Base-by-base conservation (phyloP, 495 filamentous ascomycete genomes). In the Neurospora pannonica region DNA sequence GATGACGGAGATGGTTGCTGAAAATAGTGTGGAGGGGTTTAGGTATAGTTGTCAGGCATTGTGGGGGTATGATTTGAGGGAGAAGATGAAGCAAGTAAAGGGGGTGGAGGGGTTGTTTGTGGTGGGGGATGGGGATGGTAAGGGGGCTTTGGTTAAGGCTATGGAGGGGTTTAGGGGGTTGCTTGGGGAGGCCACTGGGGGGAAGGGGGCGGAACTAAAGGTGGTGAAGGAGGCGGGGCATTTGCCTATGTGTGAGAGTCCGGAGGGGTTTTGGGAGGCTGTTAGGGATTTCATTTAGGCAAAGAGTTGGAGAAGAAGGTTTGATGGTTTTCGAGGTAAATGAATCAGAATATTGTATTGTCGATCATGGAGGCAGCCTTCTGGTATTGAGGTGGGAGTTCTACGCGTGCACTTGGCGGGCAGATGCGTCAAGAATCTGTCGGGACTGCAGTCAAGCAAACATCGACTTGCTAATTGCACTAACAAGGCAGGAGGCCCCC, bases 181-280 rank as follows among this genome's bases (percentile, higher is more conserved):
- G 69, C 78, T 92, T 73, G 88, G 88, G 5, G n/a, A n/a, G n/a
- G n/a, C n/a, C n/a, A n/a, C n/a, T n/a, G n/a, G n/a, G n/a, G 72
- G 75, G 6, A 79, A 79, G 1, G 88, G 86, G 1, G 87, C 88
- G 0, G 86, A 88, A 78, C 83, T 91, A 73, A 87, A 84, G 79
- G 79, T 90, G 71, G 87, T 95, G 71, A 87, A 90, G 2, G 81
- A 83, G 34, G 90, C 92, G 0, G 93, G 93, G 0, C 93, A 96
- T 83, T 80, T 96, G 82, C 93, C 93, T 5, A 96, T 96, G 93
- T 90, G 88, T 42, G 92, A 96, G 84, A 88, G 91, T 74, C 90
- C 91, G 10, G 81, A 82, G 74, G 87, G 86, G 15, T 92, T 94
- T 80, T 89, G 89, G 75, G 85, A 86, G 60, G 87, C 88, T 42